Evolutionary conservation across 1,139 yeast genomes (phyloP).

Genomic region (Geotrichum phurueaensis): DNA sequence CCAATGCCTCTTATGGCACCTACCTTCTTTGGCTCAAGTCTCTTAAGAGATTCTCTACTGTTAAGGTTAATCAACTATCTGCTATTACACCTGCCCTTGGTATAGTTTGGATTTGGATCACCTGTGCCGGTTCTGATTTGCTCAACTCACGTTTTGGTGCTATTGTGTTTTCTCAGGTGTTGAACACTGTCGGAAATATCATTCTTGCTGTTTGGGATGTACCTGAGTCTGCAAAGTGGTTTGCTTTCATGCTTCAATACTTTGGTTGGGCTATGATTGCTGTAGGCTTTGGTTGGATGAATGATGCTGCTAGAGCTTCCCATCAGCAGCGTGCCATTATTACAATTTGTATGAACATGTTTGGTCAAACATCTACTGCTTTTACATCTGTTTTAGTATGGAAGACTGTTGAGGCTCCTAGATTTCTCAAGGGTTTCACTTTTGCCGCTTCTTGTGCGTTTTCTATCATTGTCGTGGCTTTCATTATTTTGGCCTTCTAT

Average conservation of each 20-base stretch:
- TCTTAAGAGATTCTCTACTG: conserved; percentile 37
- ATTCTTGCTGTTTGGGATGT: conserved; percentile 46
- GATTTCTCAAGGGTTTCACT: conserved; percentile 46
- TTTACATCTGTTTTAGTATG: conserved; percentile 33
- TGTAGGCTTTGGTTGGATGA: conserved; percentile 29
- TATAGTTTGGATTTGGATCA: conserved; percentile 42
- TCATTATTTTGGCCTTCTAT: conserved; percentile 51
- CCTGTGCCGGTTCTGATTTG: conserved; percentile 47
- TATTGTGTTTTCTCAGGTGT: conserved; percentile 46
- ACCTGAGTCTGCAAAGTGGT: conserved; percentile 43
- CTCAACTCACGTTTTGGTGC: conserved; percentile 54
- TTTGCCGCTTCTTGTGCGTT: conserved; percentile 51
- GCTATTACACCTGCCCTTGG: conserved; percentile 51
- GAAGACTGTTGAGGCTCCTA: conserved; percentile 49
- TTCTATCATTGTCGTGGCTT: conserved; percentile 41
- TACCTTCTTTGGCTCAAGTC: conserved; percentile 52
- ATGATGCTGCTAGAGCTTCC: conserved; percentile 23
- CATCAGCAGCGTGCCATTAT: conserved; percentile 40
- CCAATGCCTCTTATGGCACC: conserved; percentile 46
- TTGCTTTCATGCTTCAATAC: conserved; percentile 44
- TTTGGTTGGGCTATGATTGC: conserved; percentile 44
- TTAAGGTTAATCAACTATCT: conserved; percentile 40
- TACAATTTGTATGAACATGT: conserved; percentile 37
- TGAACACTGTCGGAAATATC: conserved; percentile 43
- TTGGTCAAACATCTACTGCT: conserved; percentile 34